Conservation (phyloP, 768 basidiomycete species). For the Flagelloscypha sp. region DNA sequence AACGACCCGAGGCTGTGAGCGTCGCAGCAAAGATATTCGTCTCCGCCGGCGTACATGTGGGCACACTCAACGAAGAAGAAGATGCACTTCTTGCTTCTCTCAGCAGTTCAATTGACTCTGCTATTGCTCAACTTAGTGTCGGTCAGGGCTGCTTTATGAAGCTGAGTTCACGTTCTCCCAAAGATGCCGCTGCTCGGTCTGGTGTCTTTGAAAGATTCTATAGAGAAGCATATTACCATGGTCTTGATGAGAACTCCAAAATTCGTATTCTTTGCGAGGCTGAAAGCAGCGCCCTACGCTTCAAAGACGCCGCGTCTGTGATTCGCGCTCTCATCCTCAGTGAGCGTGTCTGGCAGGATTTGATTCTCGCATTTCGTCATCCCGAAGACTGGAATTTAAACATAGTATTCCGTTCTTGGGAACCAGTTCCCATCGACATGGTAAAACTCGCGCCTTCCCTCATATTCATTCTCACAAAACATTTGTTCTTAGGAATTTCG, state of each 20-base stretch:
- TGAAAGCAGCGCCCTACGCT: constrained; percentile 10
- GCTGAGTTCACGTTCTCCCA: constrained; percentile 14
- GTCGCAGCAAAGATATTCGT: constrained; percentile 5
- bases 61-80: constrained; percentile 6
- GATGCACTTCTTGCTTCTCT: constrained; percentile 1
- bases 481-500: constrained; percentile 15
- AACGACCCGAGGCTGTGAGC: not conserved
- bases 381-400: constrained; percentile 10
- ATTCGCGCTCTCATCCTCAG: constrained; percentile 11
- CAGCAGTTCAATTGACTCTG: constrained; percentile 4
- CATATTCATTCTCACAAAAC: not conserved
- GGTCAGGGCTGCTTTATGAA: constrained; percentile 10
- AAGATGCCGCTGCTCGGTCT: constrained; percentile 13
- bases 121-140: constrained; percentile 5
- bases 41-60: not conserved
- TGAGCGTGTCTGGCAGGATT: constrained; percentile 14
- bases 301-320: constrained; percentile 7
- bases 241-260: constrained; percentile 5
- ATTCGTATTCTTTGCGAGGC: constrained; percentile 9
- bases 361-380: constrained; percentile 11
- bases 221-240: not conserved
- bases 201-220: constrained; percentile 12
- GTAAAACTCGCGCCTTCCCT: not conserved
- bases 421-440: constrained; percentile 12
- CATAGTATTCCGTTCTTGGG: constrained; percentile 11